Evolutionary conservation across 176 grass and related monocot genomes (phyloP).

Genomic region (Hordeum marinum): DNA sequence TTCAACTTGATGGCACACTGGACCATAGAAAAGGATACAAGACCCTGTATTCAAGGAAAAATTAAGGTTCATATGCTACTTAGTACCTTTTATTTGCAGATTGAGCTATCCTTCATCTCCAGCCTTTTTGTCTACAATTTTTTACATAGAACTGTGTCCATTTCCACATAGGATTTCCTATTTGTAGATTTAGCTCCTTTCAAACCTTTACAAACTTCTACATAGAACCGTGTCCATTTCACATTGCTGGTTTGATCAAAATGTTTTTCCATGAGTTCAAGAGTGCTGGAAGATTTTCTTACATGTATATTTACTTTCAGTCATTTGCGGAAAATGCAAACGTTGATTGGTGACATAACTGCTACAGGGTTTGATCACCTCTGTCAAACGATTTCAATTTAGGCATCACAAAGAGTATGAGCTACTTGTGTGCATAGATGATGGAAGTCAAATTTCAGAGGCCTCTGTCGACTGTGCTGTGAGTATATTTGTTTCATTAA

Average conservation of each 20-base stretch:
- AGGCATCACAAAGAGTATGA: conserved; percentile 47
- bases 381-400: conserved; percentile 59
- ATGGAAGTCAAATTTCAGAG: conserved; percentile 87
- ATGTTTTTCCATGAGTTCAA: background rate
- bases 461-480: conserved; percentile 63
- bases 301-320: background rate
- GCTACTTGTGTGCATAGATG: conserved; percentile 72
- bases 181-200: background rate
- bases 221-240: conserved; percentile 7
- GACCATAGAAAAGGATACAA: conserved; percentile 39
- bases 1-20: conserved; percentile 59
- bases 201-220: background rate
- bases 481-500: conserved; percentile 28
- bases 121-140: background rate
- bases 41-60: conserved; percentile 60
- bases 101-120: background rate
- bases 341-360: conserved; percentile 16
- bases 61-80: conserved; percentile 58
- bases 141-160: background rate
- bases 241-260: conserved; percentile 9
- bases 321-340: background rate
- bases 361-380: conserved; percentile 68
- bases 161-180: background rate
- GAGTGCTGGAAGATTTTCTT: conserved; percentile 12
- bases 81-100: conserved; percentile 7